phyloP scores from a whole-genome alignment of 1,139 yeast genomes.

The Hyphopichia pseudoburtonii region DNA sequence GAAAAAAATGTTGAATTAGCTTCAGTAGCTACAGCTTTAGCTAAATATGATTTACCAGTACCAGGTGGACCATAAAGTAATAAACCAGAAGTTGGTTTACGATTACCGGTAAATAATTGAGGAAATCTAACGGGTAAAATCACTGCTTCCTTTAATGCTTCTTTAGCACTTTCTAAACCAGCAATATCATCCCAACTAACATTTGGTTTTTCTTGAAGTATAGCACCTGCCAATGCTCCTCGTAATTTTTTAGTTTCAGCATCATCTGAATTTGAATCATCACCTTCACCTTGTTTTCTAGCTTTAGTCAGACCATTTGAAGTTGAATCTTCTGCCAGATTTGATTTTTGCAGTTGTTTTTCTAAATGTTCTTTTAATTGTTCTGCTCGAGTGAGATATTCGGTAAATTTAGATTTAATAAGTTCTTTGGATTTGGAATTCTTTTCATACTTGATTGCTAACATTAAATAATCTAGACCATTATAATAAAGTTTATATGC shows the following conservation, averaged over 20 bases:
- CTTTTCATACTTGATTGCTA: conserved; percentile 94
- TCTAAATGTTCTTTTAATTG: conserved; percentile 89
- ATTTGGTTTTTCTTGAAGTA: conserved; percentile 88
- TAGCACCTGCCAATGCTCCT: conserved; percentile 91
- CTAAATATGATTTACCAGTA: conserved; percentile 95
- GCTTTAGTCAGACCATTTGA: conserved; percentile 63
- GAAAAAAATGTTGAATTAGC: conserved; percentile 96
- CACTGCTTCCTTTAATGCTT: conserved; percentile 95
- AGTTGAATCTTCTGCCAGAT: conserved; percentile 50
- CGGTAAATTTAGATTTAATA: conserved; percentile 85
- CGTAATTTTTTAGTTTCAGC: conserved; percentile 84
- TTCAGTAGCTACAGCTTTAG: conserved; percentile 98
- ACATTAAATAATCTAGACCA: conserved; percentile 92
- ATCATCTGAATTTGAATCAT: conserved; percentile 66
- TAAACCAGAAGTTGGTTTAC: conserved; percentile 92
- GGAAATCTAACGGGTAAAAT: conserved; percentile 94
- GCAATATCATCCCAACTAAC: conserved; percentile 96
- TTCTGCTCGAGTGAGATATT: conserved; percentile 90
- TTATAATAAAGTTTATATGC: conserved; percentile 92
- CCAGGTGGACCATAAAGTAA: conserved; percentile 97
- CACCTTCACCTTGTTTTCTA: conserved; percentile 46
- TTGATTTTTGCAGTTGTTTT: conserved; percentile 49
- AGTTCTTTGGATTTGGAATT: conserved; percentile 86
- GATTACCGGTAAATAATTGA: conserved; percentile 87
- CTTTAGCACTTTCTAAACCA: conserved; percentile 93